Evolutionary conservation across 768 basidiomycete species (phyloP).

Genomic region (Sutorius australiensis): DNA sequence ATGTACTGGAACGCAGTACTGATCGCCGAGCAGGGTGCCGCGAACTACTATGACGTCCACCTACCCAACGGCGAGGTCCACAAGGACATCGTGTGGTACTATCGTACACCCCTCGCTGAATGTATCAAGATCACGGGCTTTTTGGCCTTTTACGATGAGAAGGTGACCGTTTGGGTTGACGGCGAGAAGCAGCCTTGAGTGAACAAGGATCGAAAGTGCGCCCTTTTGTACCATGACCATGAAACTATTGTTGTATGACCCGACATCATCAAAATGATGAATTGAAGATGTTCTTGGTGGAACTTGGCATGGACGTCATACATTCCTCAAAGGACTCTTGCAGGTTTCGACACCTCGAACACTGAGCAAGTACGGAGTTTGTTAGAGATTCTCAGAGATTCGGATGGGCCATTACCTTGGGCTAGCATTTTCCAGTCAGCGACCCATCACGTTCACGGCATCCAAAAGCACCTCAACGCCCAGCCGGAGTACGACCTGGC

Average conservation of each 20-base stretch:
- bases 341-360: no score
- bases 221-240: background rate
- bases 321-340: no score
- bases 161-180: conserved; percentile 63
- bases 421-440: no score
- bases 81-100: conserved; percentile 62
- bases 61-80: conserved; percentile 41
- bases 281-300: background rate
- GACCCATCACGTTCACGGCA: no score
- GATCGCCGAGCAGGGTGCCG: conserved; percentile 44
- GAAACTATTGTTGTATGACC: conserved; percentile 1
- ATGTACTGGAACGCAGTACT: background rate
- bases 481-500: no score
- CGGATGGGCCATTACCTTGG: no score
- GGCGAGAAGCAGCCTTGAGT: conserved; percentile 46
- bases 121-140: conserved; percentile 48
- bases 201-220: conserved; percentile 10
- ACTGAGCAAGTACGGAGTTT: no score
- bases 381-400: no score
- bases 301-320: no score
- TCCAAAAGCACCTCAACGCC: no score
- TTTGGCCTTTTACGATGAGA: conserved; percentile 63
- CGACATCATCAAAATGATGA: no score
- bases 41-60: conserved; percentile 53
- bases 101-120: conserved; percentile 50